Percentiles rank a stretch among this genome's conserved stretches.
phyloP scores from a whole-genome alignment of 495 filamentous ascomycete genomes.

The Amorphotheca resinae region DNA sequence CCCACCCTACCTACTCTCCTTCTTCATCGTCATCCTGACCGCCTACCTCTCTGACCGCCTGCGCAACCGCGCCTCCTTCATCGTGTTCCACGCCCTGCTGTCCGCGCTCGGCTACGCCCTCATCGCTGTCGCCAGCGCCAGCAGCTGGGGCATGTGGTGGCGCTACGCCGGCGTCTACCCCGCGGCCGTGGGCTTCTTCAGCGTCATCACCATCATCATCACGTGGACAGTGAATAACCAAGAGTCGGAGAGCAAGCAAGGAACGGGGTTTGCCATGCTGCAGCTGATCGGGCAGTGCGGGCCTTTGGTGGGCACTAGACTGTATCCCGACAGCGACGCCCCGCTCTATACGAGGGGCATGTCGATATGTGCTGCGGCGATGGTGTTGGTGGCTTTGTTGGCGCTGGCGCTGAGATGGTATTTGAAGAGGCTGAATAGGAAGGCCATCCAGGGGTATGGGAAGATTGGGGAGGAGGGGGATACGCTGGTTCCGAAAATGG shows the following conservation, averaged over 20 bases:
- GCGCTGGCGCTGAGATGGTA: slow-evolving; percentile 41
- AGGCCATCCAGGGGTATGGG: slow-evolving; percentile 30
- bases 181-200: slow-evolving; percentile 58
- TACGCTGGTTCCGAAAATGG: slow-evolving; percentile 1
- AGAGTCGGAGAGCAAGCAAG: slow-evolving; percentile 47
- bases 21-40: slow-evolving; percentile 55
- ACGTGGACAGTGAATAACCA: slow-evolving; percentile 70
- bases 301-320: slow-evolving; percentile 59
- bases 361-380: slow-evolving; percentile 52
- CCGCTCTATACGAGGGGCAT: slow-evolving; percentile 59
- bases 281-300: slow-evolving; percentile 61
- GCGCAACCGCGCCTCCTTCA: slow-evolving; percentile 48
- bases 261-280: slow-evolving; percentile 58
- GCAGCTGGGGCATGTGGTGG: slow-evolving; percentile 20
- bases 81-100: slow-evolving; percentile 46
- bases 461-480: slow-evolving; percentile 15
- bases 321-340: slow-evolving; percentile 46
- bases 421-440: slow-evolving; percentile 41
- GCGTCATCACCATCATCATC: slow-evolving; percentile 57
- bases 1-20: slow-evolving; percentile 67
- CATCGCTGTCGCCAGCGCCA: slow-evolving; percentile 34
- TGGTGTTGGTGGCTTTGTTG: slow-evolving; percentile 49
- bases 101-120: slow-evolving; percentile 49
- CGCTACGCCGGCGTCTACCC: slow-evolving; percentile 61
- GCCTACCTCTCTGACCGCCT: slow-evolving; percentile 56